Evolutionary conservation across 1,284 basidiomycete species (phyloP), one percentile per base, ranked within the genome.

Genomic region (Singerocomus inundabilis): DNA sequence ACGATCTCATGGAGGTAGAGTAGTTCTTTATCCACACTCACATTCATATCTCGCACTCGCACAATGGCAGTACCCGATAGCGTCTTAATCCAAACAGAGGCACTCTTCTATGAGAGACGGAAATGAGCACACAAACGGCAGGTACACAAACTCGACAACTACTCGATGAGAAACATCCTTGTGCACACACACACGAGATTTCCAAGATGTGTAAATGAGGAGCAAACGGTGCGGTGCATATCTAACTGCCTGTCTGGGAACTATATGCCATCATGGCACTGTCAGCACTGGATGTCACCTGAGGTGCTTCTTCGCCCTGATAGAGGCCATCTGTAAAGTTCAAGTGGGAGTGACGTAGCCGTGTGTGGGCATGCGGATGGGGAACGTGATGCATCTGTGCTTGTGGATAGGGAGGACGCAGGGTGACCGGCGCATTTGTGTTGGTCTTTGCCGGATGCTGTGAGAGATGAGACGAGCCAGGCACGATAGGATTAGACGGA

Each of bases 301-400:
- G 71, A 29, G 66, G 52, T 10, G 61, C 39, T n/a, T 69, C 62
- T 24, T 67, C 67, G 38, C 49, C 52, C 33, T 66, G 53, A 60
- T 80, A 81, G 39, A 80, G 66, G 32, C 71, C 66, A 55, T 77
- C 74, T 13, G 73, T 53, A 49, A 76, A 72, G 58, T 75, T 76
- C 46, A 81, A 52, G 54, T 72, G 68, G 2, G 70, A 72, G 51
- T 80, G 78, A 53, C 82, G 85, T 56, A 85, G 82, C 28, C 84
- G 76, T 0, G 84, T 80, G 57, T 88, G 85, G 1, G 84, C 83
- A 52, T 88, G 85, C 1, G 85, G 84, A 57, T 87, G 85, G 1
- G 85, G 84, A 42, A 88, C 84, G 56, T 88, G 85, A 59, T 88
- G 85, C 81, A 88, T 84, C 58, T 78, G 74, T 46, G 70, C 59